Percentiles rank a stretch among this genome's conserved stretches.
Evolutionary conservation across 768 basidiomycete species (phyloP).

Genomic region (Tricholoma flavovirens): DNA sequence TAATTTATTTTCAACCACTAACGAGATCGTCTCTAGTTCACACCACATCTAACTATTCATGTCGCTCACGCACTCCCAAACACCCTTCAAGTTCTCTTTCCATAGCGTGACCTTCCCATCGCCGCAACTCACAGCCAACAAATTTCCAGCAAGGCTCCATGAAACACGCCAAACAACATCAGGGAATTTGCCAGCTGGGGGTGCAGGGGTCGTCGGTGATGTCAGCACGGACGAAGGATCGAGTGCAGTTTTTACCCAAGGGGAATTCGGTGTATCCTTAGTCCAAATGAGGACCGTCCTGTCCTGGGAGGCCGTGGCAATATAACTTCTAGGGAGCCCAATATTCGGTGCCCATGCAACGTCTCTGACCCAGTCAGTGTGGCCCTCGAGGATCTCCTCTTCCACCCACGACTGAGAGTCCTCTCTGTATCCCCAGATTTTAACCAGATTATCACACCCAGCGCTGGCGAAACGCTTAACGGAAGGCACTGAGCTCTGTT

Average conservation of each 20-base stretch:
- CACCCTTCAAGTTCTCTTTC: slow-evolving; percentile 95
- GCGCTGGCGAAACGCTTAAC: slow-evolving; percentile 93
- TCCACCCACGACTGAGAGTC: slow-evolving; percentile 86
- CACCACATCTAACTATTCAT: slow-evolving; percentile 62
- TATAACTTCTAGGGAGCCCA: slow-evolving; percentile 89
- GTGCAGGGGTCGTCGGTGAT: slow-evolving; percentile 38
- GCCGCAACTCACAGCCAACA: slow-evolving; percentile 93
- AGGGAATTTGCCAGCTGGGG: slow-evolving; percentile 76
- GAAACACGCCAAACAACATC: slow-evolving; percentile 99
- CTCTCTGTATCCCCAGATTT: slow-evolving; percentile 89
- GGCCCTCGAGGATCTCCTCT: slow-evolving; percentile 86
- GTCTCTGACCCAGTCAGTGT: slow-evolving; percentile 97
- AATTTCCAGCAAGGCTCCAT: slow-evolving; percentile 95
- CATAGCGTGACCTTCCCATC: slow-evolving; percentile 97
- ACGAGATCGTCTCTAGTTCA: not conserved
- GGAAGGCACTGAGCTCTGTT: slow-evolving; percentile 38
- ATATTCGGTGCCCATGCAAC: slow-evolving; percentile 99
- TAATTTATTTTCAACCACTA: not conserved
- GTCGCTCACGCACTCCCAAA: slow-evolving; percentile 96
- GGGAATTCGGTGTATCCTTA: slow-evolving; percentile 65
- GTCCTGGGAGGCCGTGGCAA: slow-evolving; percentile 95
- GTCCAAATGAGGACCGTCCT: slow-evolving; percentile 91
- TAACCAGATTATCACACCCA: slow-evolving; percentile 93
- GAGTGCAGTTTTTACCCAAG: slow-evolving; percentile 78
- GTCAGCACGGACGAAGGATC: slow-evolving; percentile 59